A percentile compares a stretch with the other conserved stretches of the same genome.
phyloP scores from a whole-genome alignment of 140 eudicot genomes.

The Flaveria floridana region DNA sequence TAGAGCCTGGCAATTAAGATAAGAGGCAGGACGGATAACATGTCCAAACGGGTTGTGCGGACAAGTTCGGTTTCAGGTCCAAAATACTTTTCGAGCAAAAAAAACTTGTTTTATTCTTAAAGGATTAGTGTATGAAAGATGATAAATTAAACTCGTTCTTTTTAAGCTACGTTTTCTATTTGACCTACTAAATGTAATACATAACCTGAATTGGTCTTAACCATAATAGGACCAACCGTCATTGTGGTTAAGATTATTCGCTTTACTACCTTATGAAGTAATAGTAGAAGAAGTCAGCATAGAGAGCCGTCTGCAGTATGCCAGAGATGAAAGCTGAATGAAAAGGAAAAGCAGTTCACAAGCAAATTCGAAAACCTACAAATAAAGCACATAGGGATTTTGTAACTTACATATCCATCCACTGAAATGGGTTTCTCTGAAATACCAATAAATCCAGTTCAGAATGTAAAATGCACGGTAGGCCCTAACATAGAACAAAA shows the following conservation, averaged over 20 bases:
- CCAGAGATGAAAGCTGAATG: conserved; percentile 72
- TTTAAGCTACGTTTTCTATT: background rate
- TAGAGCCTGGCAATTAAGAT: background rate
- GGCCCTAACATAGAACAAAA: conserved; percentile 49
- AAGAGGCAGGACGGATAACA: background rate
- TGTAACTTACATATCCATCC: conserved; percentile 70
- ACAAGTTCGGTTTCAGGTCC: too few species aligned
- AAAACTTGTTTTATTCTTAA: too few species aligned
- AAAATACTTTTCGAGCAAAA: too few species aligned
- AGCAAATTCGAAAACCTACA: background rate
- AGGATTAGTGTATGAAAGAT: background rate
- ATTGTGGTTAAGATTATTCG: background rate
- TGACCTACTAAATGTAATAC: background rate
- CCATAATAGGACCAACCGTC: background rate
- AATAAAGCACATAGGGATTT: background rate
- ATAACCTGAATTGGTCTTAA: conserved; percentile 7
- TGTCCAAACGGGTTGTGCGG: too few species aligned
- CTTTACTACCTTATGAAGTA: conserved; percentile 59
- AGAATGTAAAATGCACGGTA: conserved; percentile 75
- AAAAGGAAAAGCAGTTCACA: background rate
- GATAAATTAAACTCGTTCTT: background rate
- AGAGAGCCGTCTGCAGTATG: conserved; percentile 72
- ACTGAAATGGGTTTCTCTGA: conserved; percentile 53
- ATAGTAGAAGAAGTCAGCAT: conserved; percentile 91
- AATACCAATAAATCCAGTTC: conserved; percentile 82